Evolutionary conservation across 108 stramenopile genomes (phyloP).

Genomic region (Skeletonema grethae): DNA sequence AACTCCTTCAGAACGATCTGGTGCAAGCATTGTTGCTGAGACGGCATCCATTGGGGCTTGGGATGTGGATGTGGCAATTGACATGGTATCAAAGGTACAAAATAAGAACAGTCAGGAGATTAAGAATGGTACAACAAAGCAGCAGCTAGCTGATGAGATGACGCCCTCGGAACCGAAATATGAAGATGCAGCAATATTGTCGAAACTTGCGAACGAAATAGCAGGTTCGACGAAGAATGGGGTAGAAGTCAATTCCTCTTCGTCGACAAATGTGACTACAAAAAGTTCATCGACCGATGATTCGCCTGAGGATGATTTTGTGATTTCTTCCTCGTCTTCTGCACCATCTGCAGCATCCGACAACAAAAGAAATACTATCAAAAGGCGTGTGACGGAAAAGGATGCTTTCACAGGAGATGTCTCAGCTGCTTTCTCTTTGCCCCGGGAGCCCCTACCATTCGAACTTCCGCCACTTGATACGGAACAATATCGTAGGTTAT

Average conservation of each 20-base stretch:
- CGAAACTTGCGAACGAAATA: constrained; percentile 14
- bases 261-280: not conserved
- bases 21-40: constrained; percentile 53
- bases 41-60: constrained; percentile 68
- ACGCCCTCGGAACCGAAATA: constrained; percentile 8
- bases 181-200: constrained; percentile 19
- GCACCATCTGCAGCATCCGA: not conserved
- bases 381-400: constrained; percentile 39
- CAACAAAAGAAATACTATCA: not conserved
- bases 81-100: constrained; percentile 11
- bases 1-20: constrained; percentile 18
- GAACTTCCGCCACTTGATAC: constrained; percentile 59
- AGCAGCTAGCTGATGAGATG: not conserved
- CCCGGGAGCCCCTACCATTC: constrained; percentile 68
- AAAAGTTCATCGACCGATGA: constrained; percentile 17
- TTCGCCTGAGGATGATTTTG: constrained; percentile 24
- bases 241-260: constrained; percentile 2
- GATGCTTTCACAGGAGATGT: constrained; percentile 55
- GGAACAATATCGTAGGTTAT: constrained; percentile 53
- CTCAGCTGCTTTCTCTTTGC: constrained; percentile 50
- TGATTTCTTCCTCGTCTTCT: not conserved
- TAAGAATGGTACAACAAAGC: not conserved
- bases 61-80: constrained; percentile 37
- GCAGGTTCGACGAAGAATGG: constrained; percentile 1
- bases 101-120: not conserved